These are phyloP conservation scores for Sesbania bispinosa DNA, from an alignment of 306 rosid species.

Conservation along the genomic window DNA sequence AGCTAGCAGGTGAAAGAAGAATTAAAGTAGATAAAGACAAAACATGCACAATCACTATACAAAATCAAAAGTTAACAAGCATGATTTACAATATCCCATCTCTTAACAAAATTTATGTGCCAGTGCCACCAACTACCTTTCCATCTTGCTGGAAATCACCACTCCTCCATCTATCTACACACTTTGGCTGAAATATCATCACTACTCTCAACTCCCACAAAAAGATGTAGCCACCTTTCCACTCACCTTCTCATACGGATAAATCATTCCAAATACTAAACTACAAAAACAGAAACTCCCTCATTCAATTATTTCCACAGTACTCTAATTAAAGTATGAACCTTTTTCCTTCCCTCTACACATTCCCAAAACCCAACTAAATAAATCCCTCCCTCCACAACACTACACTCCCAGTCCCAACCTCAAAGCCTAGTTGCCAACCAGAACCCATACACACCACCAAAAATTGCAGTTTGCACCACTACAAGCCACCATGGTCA, in stretches of 20 bases:
- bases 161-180: neutral
- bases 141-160: constrained; percentile 39
- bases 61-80: constrained; percentile 19
- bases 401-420: neutral
- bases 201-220: neutral
- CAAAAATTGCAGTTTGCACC: neutral
- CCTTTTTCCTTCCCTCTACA: constrained; percentile 14
- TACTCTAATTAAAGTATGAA: neutral
- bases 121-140: constrained; percentile 30
- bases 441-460: neutral
- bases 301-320: constrained; percentile 39
- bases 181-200: neutral
- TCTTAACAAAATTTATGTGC: constrained; percentile 18
- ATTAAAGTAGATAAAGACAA: constrained; percentile 33
- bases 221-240: constrained; percentile 4
- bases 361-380: constrained; percentile 29
- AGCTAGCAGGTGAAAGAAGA: neutral
- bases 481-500: constrained; percentile 4
- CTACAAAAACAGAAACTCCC: constrained; percentile 27
- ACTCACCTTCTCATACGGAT: neutral
- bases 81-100: constrained; percentile 17
- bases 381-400: constrained; percentile 35
- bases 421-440: neutral
- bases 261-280: constrained; percentile 29
- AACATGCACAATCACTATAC: constrained; percentile 7